Evolutionary conservation across 768 basidiomycete species (phyloP), one percentile per base, ranked within the genome.

Genomic region (Suillus bovinus): DNA sequence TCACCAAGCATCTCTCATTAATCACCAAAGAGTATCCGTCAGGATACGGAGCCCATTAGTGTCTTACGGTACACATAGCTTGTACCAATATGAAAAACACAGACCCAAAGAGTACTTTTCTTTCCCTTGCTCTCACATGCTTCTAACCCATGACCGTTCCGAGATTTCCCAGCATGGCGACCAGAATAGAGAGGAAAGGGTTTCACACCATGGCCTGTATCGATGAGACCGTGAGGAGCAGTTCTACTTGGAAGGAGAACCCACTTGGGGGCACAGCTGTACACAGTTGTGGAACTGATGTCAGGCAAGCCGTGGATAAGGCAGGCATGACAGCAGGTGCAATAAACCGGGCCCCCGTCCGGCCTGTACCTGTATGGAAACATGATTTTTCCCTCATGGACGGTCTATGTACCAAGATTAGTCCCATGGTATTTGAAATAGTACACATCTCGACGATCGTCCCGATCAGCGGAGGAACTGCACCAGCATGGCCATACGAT

Each of bases 381-480:
- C 9, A 20, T 39, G 24, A 13, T 29, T 36, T 56, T 41, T 22
- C 39, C 52, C 34, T 42, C 61, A 27, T 31, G 17, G 27, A 58
- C 33, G 16, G 55, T 54, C 10, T 52, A 41, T 20, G 47, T 9
- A n/a, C 24, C 44, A 44, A 38, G 41, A 16, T 63, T 27, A 11
- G 58, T 64, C 4, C 50, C 20, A 62, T 13, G 27, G 62, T 58
- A 22, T 58, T 53, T 27, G 31, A 62, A 16, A 65, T 54, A 55
- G 42, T 34, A 20, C 68, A 69, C 27, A 64, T 67, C 29, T 61
- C 64, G 31, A 62, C 27, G n/a, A 59, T 38, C 38, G 63, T 59
- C n/a, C 58, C n/a, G 20, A 36, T 27, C 29, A 62, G 1, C 20
- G 20, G 64, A 65, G 39, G 31, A 52, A 33, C 50, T 41, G 63